These are phyloP conservation scores for Cyclospora cayetanensis DNA, from an alignment of 169 alveolate genomes.

Conservation along the genomic window DNA sequence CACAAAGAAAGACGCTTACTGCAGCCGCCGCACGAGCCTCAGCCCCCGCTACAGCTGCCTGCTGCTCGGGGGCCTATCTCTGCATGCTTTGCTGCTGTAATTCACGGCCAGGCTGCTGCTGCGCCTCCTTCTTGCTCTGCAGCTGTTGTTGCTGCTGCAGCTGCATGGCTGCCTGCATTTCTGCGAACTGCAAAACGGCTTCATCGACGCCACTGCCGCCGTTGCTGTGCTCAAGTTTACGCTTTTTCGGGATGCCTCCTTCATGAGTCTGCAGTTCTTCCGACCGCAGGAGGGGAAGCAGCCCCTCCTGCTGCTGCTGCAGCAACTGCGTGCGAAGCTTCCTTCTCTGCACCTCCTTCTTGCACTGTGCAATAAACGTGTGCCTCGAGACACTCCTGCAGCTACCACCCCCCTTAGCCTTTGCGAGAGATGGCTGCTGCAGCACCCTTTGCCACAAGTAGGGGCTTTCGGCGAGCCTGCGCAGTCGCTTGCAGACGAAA, in stretches of 20 bases:
- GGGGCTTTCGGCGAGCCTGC: not conserved
- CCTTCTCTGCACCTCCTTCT: slow-evolving; percentile 13
- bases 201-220: slow-evolving; percentile 32
- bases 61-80: not conserved
- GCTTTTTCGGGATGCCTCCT: not conserved
- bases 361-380: slow-evolving; percentile 3
- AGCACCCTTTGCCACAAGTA: slow-evolving; percentile 50
- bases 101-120: slow-evolving; percentile 5
- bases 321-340: slow-evolving; percentile 33
- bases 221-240: not conserved
- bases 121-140: not conserved
- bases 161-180: slow-evolving; percentile 38
- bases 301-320: slow-evolving; percentile 25
- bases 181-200: slow-evolving; percentile 3
- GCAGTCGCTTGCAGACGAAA: not conserved
- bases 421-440: too few relatives aligned
- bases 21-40: not conserved
- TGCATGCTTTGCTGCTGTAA: slow-evolving; percentile 14
- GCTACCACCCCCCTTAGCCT: too few relatives aligned
- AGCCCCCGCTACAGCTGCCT: not conserved
- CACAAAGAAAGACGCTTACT: too few relatives aligned
- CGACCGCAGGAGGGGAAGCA: not conserved
- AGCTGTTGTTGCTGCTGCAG: slow-evolving; percentile 40
- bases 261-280: not conserved
- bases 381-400: not conserved